phyloP scores from a whole-genome alignment of 805 yeast species.

The Yamadazyma nakazawae region DNA sequence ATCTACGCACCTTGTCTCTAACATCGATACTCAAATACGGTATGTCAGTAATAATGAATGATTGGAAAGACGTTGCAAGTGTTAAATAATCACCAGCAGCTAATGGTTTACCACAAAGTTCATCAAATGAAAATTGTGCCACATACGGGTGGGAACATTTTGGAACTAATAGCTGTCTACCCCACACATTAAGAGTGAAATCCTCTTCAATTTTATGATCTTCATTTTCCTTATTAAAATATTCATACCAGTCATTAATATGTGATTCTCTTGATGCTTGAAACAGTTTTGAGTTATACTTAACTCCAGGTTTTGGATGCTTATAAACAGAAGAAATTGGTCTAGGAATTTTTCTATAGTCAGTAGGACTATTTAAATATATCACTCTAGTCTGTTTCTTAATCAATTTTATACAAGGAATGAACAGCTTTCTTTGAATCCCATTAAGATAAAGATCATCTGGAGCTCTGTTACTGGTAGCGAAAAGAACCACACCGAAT shows the following conservation, averaged over 20 bases:
- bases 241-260: constrained; percentile 71
- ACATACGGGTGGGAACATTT: constrained; percentile 71
- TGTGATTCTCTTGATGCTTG: constrained; percentile 55
- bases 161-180: constrained; percentile 76
- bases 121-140: constrained; percentile 84
- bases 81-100: constrained; percentile 95
- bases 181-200: constrained; percentile 68
- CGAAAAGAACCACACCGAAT: constrained; percentile 83
- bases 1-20: constrained; percentile 83
- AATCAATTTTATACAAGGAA: constrained; percentile 85
- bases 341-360: constrained; percentile 83
- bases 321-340: constrained; percentile 80
- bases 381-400: constrained; percentile 73
- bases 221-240: constrained; percentile 63
- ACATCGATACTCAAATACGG: constrained; percentile 77
- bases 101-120: constrained; percentile 81
- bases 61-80: constrained; percentile 68
- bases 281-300: constrained; percentile 50
- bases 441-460: constrained; percentile 92
- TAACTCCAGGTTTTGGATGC: constrained; percentile 62
- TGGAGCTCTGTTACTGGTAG: constrained; percentile 94
- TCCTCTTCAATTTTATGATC: constrained; percentile 18
- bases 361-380: constrained; percentile 85
- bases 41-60: constrained; percentile 88
- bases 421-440: constrained; percentile 84